Percentiles rank a stretch among this genome's conserved stretches.
Evolutionary conservation across 2,329 filamentous ascomycete species (phyloP).

Genomic region (Elsinoe ampelina): DNA sequence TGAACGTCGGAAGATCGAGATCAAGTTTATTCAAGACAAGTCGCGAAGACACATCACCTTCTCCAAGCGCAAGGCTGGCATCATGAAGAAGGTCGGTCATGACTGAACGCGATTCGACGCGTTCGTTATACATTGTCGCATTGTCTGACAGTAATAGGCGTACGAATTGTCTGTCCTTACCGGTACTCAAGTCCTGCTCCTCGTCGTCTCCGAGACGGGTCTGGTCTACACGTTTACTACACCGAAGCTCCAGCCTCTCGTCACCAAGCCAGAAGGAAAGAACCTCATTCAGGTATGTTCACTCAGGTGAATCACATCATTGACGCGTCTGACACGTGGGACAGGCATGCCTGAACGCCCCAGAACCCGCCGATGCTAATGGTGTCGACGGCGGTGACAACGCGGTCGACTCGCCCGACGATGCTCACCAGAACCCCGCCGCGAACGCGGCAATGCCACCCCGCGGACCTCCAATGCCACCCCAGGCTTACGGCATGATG

Average conservation of each 20-base stretch:
- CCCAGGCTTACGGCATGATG: constrained; percentile 28
- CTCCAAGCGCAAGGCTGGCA: constrained; percentile 98
- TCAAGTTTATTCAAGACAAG: constrained; percentile 99
- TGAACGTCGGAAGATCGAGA: constrained; percentile 98
- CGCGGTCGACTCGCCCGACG: constrained; percentile 78
- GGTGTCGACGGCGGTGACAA: constrained; percentile 40
- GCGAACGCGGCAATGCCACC: constrained; percentile 28
- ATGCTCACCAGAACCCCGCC: constrained; percentile 53
- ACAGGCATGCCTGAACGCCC: constrained; percentile 91
- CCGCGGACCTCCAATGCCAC: constrained; percentile 20
- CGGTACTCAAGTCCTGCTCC: constrained; percentile 89
- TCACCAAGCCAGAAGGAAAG: constrained; percentile 98
- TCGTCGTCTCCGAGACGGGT: constrained; percentile 94
- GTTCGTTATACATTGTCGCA: background rate
- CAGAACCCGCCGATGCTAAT: constrained; percentile 72
- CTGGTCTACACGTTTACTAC: constrained; percentile 98
- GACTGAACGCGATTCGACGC: constrained; percentile 17
- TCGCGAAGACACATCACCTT: constrained; percentile 99
- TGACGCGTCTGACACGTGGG: constrained; percentile 27
- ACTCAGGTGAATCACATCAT: constrained; percentile 7
- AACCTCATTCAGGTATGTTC: constrained; percentile 85
- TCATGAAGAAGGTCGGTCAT: constrained; percentile 95
- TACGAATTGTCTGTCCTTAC: constrained; percentile 97
- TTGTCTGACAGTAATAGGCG: constrained; percentile 49
- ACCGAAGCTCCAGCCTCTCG: constrained; percentile 92